Conservation (phyloP, 2,329 filamentous ascomycete genomes). For the Cladorrhinum sp. region DNA sequence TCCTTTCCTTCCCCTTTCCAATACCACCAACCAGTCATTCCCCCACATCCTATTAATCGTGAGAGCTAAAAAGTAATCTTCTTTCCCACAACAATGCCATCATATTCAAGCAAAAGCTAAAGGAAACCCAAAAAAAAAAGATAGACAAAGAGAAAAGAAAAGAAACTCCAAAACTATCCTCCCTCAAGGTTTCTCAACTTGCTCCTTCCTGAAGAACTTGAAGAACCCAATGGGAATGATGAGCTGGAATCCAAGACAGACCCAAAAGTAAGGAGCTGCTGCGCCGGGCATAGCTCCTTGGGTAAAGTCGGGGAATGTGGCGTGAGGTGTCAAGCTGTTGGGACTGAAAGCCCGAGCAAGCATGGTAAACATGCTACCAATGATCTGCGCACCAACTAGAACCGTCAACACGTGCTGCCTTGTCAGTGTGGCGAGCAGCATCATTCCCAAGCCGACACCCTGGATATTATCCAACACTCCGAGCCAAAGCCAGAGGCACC, state of each 20-base stretch:
- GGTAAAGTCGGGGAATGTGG: constrained; percentile 61
- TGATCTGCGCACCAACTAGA: constrained; percentile 57
- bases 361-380: constrained; percentile 62
- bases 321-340: constrained; percentile 57
- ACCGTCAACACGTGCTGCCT: constrained; percentile 63
- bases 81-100: background rate
- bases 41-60: background rate
- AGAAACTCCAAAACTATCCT: background rate
- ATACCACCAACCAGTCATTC: background rate
- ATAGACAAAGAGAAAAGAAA: background rate
- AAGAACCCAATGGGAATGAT: constrained; percentile 56
- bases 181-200: constrained; percentile 50
- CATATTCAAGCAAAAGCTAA: background rate
- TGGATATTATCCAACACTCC: constrained; percentile 63
- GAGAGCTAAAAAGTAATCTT: background rate
- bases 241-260: constrained; percentile 55
- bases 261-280: constrained; percentile 57
- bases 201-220: constrained; percentile 56
- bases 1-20: background rate
- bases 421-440: constrained; percentile 62
- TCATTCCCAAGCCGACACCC: constrained; percentile 66
- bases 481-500: constrained; percentile 64
- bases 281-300: constrained; percentile 44
- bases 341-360: constrained; percentile 58
- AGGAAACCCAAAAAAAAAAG: background rate